Conservation (phyloP, 1,284 basidiomycete species). For the Malassezia brasiliensis region DNA sequence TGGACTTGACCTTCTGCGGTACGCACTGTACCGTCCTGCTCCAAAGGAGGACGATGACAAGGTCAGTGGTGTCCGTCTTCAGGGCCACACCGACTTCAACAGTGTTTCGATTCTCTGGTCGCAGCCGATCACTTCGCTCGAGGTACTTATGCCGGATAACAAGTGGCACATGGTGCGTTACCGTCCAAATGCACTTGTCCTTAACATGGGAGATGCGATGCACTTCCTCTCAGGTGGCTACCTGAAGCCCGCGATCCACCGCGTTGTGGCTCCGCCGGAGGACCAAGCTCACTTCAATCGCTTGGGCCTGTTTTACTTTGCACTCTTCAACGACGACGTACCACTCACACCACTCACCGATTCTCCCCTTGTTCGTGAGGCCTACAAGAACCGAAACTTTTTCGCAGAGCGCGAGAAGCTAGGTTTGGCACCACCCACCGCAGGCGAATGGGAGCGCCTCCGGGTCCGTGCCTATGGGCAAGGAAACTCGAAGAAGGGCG, state of each 20-base stretch:
- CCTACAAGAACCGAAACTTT: constrained; percentile 28
- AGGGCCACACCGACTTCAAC: constrained; percentile 52
- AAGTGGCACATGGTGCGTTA: constrained; percentile 50
- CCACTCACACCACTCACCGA: constrained; percentile 41
- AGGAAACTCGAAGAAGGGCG: constrained; percentile 33
- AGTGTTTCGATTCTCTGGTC: constrained; percentile 50
- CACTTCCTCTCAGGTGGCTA: constrained; percentile 42
- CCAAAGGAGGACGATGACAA: constrained; percentile 41
- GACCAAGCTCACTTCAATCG: constrained; percentile 49
- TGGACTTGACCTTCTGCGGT: constrained; percentile 50
- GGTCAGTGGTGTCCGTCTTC: constrained; percentile 49
- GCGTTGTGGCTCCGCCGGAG: constrained; percentile 49
- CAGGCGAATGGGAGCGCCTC: constrained; percentile 42
- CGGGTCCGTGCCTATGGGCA: constrained; percentile 44
- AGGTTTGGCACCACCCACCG: constrained; percentile 32
- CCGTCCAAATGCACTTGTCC: constrained; percentile 41
- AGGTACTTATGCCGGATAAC: constrained; percentile 50
- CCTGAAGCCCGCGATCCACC: constrained; percentile 49
- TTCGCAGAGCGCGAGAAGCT: constrained; percentile 25
- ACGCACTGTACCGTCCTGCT: constrained; percentile 50
- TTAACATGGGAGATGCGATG: constrained; percentile 45
- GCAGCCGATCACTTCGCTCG: constrained; percentile 50
- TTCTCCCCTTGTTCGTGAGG: constrained; percentile 37
- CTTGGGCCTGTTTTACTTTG: constrained; percentile 50
- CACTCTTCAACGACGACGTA: constrained; percentile 48